Conservation (phyloP, 2,329 filamentous ascomycete species). For the Diatrype stigma region DNA sequence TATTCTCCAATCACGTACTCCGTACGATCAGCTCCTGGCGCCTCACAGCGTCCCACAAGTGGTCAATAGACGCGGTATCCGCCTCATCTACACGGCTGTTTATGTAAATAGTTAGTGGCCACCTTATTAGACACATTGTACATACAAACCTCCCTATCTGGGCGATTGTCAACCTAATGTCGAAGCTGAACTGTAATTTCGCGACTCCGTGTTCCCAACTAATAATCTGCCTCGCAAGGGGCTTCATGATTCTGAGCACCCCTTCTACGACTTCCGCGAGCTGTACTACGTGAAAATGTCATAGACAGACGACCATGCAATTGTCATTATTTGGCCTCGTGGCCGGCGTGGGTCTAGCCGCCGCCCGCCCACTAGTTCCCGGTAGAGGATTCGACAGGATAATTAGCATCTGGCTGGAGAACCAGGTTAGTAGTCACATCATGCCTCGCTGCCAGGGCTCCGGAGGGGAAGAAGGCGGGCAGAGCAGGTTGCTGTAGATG, state of each 20-base stretch:
- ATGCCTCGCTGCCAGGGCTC: no score
- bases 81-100: no score
- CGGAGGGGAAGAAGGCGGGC: no score
- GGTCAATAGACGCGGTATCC: no score
- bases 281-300: slow-evolving; percentile 8
- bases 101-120: no score
- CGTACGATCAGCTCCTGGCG: not conserved
- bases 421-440: slow-evolving; percentile 30
- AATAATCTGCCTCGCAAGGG: not conserved
- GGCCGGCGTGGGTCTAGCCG: slow-evolving; percentile 12
- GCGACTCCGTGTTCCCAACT: no score
- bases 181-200: no score
- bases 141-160: no score
- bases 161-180: no score
- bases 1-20: not conserved
- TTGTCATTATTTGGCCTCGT: slow-evolving; percentile 10
- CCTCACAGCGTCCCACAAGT: not conserved
- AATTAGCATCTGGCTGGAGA: slow-evolving; percentile 42
- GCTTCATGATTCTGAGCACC: not conserved
- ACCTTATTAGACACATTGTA: no score
- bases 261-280: not conserved
- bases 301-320: slow-evolving; percentile 9
- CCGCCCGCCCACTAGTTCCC: slow-evolving; percentile 24
- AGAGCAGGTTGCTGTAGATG: not conserved
- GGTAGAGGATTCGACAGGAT: slow-evolving; percentile 38